phyloP scores from a whole-genome alignment of 2,329 filamentous ascomycete genomes.

The Aspergillus udagawae region DNA sequence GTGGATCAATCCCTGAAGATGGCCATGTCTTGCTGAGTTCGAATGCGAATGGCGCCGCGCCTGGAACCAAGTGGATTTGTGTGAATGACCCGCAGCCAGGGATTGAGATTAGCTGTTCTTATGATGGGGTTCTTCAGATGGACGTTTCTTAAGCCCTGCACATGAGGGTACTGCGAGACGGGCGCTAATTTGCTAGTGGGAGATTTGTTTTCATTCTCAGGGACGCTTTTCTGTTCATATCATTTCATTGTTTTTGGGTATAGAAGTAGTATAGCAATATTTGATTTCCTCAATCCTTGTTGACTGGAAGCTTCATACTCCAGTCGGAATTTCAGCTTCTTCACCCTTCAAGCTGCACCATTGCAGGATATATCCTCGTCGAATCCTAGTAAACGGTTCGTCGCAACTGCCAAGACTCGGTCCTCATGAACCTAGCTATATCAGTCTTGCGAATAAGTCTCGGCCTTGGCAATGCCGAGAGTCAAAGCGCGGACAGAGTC shows the following conservation, averaged over 20 bases:
- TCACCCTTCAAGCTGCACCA: neutral
- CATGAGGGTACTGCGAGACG: neutral
- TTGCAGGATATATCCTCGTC: neutral
- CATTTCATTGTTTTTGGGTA: too few species aligned
- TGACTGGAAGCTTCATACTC: too few species aligned
- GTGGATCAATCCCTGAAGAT: constrained; percentile 16
- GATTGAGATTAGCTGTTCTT: constrained; percentile 12
- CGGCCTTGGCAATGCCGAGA: neutral
- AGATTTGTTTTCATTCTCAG: neutral
- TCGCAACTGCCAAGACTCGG: neutral
- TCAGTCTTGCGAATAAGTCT: too few species aligned
- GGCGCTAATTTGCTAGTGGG: too few species aligned
- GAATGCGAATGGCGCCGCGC: constrained; percentile 3
- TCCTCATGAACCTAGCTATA: too few species aligned
- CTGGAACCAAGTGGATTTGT: constrained; percentile 18
- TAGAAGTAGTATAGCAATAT: neutral
- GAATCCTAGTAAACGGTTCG: neutral
- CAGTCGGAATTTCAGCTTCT: neutral
- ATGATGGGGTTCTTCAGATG: constrained; percentile 14
- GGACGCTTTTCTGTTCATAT: neutral
- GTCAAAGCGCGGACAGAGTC: neutral
- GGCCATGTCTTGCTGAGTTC: constrained; percentile 12
- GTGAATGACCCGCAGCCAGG: constrained; percentile 6
- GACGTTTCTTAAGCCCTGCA: neutral
- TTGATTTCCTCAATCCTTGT: too few species aligned